Conservation (phyloP, 345 rosid species). For the Eutrema heterophyllum region DNA sequence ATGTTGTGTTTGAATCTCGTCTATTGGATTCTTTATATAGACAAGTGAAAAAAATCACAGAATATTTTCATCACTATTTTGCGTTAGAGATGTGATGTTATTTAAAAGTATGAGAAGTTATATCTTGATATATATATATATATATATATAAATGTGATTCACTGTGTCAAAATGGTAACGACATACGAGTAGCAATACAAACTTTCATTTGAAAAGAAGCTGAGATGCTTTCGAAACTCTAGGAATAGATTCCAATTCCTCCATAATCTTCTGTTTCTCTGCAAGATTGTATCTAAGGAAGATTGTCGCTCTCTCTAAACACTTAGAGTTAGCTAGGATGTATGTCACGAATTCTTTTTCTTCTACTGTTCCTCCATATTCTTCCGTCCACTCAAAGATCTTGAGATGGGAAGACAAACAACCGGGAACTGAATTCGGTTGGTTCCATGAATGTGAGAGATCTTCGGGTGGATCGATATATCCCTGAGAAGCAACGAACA, state of each 20-base stretch:
- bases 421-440: not conserved
- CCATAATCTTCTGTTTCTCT: not conserved
- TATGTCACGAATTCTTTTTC: not conserved
- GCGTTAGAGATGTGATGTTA: not conserved
- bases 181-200: not conserved
- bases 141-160: not conserved
- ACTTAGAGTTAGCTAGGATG: not conserved
- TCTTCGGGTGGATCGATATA: not conserved
- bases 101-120: not conserved
- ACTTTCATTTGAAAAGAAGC: not conserved
- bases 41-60: not conserved
- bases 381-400: not conserved
- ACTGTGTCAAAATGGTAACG: not conserved
- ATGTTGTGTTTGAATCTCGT: no score
- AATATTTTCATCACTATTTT: not conserved
- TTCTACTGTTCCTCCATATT: not conserved
- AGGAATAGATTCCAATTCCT: not conserved
- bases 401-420: not conserved
- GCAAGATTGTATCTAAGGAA: not conserved
- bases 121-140: not conserved
- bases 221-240: not conserved
- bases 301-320: not conserved
- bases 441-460: not conserved
- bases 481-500: not conserved
- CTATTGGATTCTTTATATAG: no score